Percentiles rank a stretch among this genome's conserved stretches.
Conservation (phyloP, 2,329 filamentous ascomycete species). For the Scedosporium boydii region DNA sequence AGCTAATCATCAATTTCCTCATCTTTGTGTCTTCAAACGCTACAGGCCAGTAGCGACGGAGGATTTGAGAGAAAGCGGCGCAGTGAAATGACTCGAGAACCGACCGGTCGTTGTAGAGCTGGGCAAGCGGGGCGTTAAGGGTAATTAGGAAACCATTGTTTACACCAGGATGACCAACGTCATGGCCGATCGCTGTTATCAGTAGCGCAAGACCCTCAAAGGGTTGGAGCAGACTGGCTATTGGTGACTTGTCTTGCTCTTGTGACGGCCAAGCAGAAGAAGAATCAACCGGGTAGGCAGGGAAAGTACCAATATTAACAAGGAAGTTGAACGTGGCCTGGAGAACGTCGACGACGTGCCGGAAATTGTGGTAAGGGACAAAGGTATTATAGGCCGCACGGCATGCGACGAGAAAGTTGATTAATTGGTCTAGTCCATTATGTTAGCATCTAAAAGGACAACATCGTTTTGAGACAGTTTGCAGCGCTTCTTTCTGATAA, state of each 20-base stretch:
- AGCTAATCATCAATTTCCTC: conserved; percentile 88
- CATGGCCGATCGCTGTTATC: conserved; percentile 93
- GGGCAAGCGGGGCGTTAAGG: conserved; percentile 83
- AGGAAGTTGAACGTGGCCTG: conserved; percentile 91
- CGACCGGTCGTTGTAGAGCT: conserved; percentile 93
- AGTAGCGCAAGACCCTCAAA: conserved; percentile 84
- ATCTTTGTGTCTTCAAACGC: conserved; percentile 72
- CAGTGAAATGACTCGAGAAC: conserved; percentile 97
- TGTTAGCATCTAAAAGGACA: conserved; percentile 27
- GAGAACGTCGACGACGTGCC: conserved; percentile 91
- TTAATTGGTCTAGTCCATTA: conserved; percentile 56
- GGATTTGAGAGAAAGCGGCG: conserved; percentile 90
- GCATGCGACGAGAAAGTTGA: conserved; percentile 77
- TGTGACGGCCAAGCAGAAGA: conserved; percentile 17
- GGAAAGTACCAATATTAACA: conserved; percentile 66
- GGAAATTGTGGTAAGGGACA: conserved; percentile 96
- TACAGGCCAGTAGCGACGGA: conserved; percentile 82
- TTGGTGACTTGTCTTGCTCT: conserved; percentile 42
- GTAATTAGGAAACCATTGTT: conserved; percentile 95
- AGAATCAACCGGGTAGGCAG: conserved; percentile 44
- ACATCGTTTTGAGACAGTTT: background rate
- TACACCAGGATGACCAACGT: conserved; percentile 94
- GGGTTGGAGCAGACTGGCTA: conserved; percentile 69
- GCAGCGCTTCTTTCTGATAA: background rate
- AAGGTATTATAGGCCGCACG: conserved; percentile 93